Evolutionary conservation across 2,329 filamentous ascomycete genomes (phyloP).

Genomic region (Phyllosticta capitalensis): DNA sequence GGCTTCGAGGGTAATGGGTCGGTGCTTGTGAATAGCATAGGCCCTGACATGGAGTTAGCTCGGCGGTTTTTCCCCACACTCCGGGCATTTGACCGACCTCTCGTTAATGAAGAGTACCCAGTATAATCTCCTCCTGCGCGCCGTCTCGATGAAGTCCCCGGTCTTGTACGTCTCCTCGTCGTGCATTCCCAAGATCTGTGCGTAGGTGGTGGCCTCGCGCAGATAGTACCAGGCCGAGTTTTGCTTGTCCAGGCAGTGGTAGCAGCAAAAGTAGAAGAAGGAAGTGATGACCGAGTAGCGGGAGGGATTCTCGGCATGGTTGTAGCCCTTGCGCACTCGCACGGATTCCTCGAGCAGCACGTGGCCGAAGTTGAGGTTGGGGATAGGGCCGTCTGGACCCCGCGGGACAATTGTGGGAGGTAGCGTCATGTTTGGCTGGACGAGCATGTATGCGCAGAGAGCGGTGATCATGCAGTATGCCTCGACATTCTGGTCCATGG

Average conservation of each 20-base stretch:
- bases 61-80: constrained; percentile 8
- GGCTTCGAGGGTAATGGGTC: constrained; percentile 51
- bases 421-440: constrained; percentile 38
- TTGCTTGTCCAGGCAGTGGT: constrained; percentile 52
- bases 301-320: constrained; percentile 48
- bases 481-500: constrained; percentile 43
- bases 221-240: constrained; percentile 55
- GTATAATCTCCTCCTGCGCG: constrained; percentile 48
- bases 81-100: constrained; percentile 30
- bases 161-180: constrained; percentile 47
- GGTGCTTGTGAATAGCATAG: constrained; percentile 54
- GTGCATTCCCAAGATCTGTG: constrained; percentile 49
- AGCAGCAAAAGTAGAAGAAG: constrained; percentile 52
- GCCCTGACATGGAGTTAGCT: constrained; percentile 35
- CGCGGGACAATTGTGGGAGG: constrained; percentile 38
- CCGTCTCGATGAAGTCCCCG: constrained; percentile 40
- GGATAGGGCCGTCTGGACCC: constrained; percentile 22
- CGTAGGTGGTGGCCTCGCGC: constrained; percentile 51
- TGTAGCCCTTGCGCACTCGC: constrained; percentile 45
- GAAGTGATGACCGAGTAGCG: constrained; percentile 51
- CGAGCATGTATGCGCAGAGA: constrained; percentile 40
- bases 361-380: constrained; percentile 38
- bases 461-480: constrained; percentile 49
- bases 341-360: constrained; percentile 51
- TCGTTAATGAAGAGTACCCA: constrained; percentile 57